These are phyloP conservation scores for Cercospora sp. DNA, from an alignment of 2,329 filamentous ascomycete genomes.

Conservation along the genomic window DNA sequence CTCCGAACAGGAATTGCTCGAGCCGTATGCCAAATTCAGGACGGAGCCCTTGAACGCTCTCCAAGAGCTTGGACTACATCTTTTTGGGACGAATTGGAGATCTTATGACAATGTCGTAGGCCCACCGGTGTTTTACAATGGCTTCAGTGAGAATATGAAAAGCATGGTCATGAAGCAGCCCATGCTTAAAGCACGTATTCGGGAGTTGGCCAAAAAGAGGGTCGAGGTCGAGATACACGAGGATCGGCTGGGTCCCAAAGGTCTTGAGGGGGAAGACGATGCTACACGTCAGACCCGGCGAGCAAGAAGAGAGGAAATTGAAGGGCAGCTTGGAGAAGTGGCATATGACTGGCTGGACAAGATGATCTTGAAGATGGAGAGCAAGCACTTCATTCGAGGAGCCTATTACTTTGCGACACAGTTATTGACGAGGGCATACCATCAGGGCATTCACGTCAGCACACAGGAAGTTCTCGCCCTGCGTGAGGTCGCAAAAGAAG, in stretches of 20 bases:
- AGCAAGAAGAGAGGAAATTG: slow-evolving; percentile 54
- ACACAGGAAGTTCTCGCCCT: slow-evolving; percentile 88
- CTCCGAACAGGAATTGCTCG: slow-evolving; percentile 68
- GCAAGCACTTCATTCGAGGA: slow-evolving; percentile 83
- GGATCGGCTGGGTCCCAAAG: slow-evolving; percentile 61
- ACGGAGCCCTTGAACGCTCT: slow-evolving; percentile 74
- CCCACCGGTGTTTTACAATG: slow-evolving; percentile 88
- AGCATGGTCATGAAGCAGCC: slow-evolving; percentile 71
- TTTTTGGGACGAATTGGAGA: slow-evolving; percentile 92
- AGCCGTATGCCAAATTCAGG: slow-evolving; percentile 84
- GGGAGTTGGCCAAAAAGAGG: slow-evolving; percentile 72
- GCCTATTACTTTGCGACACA: slow-evolving; percentile 90
- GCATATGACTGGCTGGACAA: slow-evolving; percentile 83
- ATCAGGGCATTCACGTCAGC: slow-evolving; percentile 93
- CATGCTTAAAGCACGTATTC: slow-evolving; percentile 71
- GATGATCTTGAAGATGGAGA: slow-evolving; percentile 99
- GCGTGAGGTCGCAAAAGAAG: slow-evolving; percentile 76
- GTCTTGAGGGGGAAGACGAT: slow-evolving; percentile 50
- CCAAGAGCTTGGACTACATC: slow-evolving; percentile 87
- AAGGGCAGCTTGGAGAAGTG: slow-evolving; percentile 72
- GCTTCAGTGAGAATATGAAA: slow-evolving; percentile 91
- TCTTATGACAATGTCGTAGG: slow-evolving; percentile 89
- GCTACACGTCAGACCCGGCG: slow-evolving; percentile 53
- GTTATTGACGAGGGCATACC: slow-evolving; percentile 86
- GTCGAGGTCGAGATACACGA: slow-evolving; percentile 75